Percentiles rank a stretch among this genome's conserved stretches.
Conservation (phyloP, 192 early-diverging fungal genomes). For the Backusella macrospora region DNA sequence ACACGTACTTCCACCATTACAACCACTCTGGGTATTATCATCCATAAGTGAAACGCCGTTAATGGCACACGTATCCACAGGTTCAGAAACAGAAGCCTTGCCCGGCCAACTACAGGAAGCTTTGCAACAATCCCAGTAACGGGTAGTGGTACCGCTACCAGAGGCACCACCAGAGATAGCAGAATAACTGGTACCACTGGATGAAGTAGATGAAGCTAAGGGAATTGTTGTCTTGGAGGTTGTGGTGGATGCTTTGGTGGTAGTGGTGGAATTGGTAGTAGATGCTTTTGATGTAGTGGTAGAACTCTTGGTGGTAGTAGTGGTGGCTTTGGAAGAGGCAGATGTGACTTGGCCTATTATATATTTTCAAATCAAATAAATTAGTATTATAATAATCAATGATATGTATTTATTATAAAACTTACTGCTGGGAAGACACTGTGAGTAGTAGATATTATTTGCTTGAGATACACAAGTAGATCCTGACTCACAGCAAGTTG, state of each 20-base stretch:
- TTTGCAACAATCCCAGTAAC: slow-evolving; percentile 38
- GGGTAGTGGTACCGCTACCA: slow-evolving; percentile 27
- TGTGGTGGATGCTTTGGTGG: not conserved
- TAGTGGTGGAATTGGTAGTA: not conserved
- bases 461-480: slow-evolving; percentile 17
- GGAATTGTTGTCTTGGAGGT: slow-evolving; percentile 8
- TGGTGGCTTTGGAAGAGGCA: not conserved
- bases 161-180: slow-evolving; percentile 21
- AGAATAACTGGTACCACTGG: not conserved
- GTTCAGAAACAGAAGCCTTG: slow-evolving; percentile 21
- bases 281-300: slow-evolving; percentile 2
- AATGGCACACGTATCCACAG: slow-evolving; percentile 27
- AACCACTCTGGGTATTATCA: slow-evolving; percentile 23
- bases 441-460: slow-evolving; percentile 23
- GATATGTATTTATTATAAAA: not conserved
- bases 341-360: not conserved
- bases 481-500: slow-evolving; percentile 29
- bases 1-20: slow-evolving; percentile 18
- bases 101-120: slow-evolving; percentile 25
- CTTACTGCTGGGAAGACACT: slow-evolving; percentile 19
- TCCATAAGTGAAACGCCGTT: slow-evolving; percentile 24
- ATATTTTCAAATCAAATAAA: not conserved
- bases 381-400: not conserved
- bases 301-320: not conserved
- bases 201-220: not conserved